A percentile compares a stretch with the other conserved stretches of the same genome.
Evolutionary conservation across 768 basidiomycete genomes (phyloP).

Genomic region (Auriscalpium microsporum): DNA sequence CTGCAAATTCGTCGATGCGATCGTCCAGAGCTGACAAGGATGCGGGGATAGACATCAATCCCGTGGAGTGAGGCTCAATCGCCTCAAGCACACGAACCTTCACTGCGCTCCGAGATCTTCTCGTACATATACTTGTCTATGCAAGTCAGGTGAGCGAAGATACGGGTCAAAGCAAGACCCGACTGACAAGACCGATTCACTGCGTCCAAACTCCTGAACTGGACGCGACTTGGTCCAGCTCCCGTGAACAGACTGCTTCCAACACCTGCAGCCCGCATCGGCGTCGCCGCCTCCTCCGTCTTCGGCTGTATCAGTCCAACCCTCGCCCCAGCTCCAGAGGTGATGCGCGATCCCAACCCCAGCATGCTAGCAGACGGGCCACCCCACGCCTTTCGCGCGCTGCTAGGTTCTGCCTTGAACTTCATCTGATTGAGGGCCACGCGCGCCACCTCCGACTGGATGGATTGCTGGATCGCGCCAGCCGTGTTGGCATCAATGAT

Average conservation of each 20-base stretch:
- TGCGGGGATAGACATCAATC: neutral
- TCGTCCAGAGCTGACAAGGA: conserved; percentile 62
- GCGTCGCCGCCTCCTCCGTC: neutral
- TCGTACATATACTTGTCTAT: conserved; percentile 89
- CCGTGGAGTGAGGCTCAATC: neutral
- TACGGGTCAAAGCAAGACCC: neutral
- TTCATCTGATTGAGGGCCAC: neutral
- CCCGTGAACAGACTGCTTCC: too few relatives aligned
- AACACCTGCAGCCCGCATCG: too few relatives aligned
- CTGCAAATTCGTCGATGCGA: conserved; percentile 79
- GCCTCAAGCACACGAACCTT: conserved; percentile 39
- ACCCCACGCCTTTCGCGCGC: neutral
- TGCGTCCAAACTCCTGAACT: neutral
- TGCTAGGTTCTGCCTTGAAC: neutral
- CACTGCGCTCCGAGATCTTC: conserved; percentile 74
- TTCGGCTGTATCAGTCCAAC: neutral
- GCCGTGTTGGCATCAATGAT: conserved; percentile 13
- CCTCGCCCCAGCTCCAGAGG: neutral
- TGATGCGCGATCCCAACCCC: neutral
- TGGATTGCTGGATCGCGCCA: neutral
- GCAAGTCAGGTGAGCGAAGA: neutral
- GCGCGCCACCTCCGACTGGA: conserved; percentile 5
- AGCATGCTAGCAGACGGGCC: neutral
- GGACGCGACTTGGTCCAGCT: too few relatives aligned
- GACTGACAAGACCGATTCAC: conserved; percentile 52